These are phyloP conservation scores for Piper betle DNA, from an alignment of 164 flowering plant species.

Conservation along the genomic window DNA sequence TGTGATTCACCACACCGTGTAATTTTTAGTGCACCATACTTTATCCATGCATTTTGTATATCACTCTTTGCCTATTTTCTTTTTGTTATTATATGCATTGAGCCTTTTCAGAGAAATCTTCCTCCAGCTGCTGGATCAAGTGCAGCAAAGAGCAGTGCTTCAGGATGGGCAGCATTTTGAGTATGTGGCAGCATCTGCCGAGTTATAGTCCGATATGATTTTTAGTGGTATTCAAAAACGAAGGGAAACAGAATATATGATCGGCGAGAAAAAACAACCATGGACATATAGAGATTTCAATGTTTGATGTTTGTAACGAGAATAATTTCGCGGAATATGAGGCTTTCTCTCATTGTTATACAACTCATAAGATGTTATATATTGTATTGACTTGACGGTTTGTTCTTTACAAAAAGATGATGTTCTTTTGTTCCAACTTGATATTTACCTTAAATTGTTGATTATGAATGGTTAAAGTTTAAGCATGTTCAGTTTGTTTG, in stretches of 20 bases:
- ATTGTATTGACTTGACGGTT: no score
- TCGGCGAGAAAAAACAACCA: not conserved
- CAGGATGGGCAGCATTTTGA: slow-evolving; percentile 98
- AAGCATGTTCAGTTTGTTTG: no score
- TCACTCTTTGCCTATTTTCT: not conserved
- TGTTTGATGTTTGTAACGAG: not conserved
- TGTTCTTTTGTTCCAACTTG: no score
- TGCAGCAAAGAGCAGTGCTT: slow-evolving; percentile 42
- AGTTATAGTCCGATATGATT: not conserved
- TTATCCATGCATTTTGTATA: no score
- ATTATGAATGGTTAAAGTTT: no score
- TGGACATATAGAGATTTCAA: not conserved
- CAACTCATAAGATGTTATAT: no score
- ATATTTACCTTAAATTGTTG: no score
- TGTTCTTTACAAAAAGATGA: no score
- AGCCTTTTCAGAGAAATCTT: slow-evolving; percentile 53
- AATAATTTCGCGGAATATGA: no score
- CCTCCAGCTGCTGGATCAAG: slow-evolving; percentile 55
- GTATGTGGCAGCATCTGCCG: not conserved
- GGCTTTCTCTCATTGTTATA: no score
- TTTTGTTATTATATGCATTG: not conserved
- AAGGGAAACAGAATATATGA: not conserved
- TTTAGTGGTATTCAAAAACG: not conserved
- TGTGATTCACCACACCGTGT: no score
- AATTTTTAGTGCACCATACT: no score